A percentile compares a stretch with the other conserved stretches of the same genome.
These are phyloP conservation scores for Yarrowia sp. DNA, from an alignment of 805 yeast species.

Conservation along the genomic window DNA sequence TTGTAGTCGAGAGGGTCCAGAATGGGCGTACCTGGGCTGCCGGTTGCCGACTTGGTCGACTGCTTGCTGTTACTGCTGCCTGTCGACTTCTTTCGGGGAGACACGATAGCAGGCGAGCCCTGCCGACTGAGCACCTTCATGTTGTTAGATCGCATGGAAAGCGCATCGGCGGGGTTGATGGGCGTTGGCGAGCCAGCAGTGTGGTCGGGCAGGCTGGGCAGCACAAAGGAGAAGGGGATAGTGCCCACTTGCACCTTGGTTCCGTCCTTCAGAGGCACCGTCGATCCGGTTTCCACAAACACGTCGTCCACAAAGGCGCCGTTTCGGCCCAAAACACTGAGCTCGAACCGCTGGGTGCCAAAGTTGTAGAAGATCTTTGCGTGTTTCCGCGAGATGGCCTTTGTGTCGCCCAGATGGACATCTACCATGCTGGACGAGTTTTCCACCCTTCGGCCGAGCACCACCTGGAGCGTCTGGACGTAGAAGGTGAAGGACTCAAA, in stretches of 20 bases:
- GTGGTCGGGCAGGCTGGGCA: conserved; percentile 53
- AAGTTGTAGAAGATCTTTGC: conserved; percentile 96
- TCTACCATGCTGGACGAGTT: conserved; percentile 59
- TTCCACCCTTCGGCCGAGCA: conserved; percentile 85
- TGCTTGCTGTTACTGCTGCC: conserved; percentile 15
- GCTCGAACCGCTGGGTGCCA: conserved; percentile 91
- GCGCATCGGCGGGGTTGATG: conserved; percentile 24
- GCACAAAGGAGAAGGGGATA: conserved; percentile 79
- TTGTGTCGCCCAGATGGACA: conserved; percentile 87
- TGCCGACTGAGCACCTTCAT: conserved; percentile 14
- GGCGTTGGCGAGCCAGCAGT: background rate
- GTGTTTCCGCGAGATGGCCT: conserved; percentile 90
- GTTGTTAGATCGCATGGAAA: conserved; percentile 14
- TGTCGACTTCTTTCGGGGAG: conserved; percentile 16
- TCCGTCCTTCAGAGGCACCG: conserved; percentile 80
- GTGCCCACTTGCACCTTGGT: conserved; percentile 84
- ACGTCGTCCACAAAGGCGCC: conserved; percentile 95
- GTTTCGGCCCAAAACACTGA: conserved; percentile 87
- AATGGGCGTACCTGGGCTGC: background rate
- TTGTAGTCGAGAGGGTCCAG: conserved; percentile 3
- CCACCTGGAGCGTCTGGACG: conserved; percentile 92
- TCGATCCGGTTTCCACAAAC: conserved; percentile 86
- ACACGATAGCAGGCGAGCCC: conserved; percentile 11
- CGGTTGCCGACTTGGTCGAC: conserved; percentile 2
- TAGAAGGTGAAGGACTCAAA: conserved; percentile 92